Evolutionary conservation across 345 rosid genomes (phyloP), one percentile per base, ranked within the genome.

Genomic region (Eutrema japonicum): DNA sequence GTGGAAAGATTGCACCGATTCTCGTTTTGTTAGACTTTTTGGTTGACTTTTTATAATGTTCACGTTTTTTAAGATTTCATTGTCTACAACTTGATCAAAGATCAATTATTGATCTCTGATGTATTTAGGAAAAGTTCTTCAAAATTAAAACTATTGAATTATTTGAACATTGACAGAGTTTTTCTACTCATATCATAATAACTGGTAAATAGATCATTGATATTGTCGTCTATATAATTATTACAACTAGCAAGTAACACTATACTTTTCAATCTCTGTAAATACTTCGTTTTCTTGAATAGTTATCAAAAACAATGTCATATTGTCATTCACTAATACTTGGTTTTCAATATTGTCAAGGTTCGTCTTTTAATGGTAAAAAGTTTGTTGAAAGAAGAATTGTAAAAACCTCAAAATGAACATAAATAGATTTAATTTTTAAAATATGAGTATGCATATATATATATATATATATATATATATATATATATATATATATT

Each of bases 31-130:
- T 48, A 2, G 14, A 29, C 6, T n/a, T 29, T 60, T 71, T 3
- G n/a, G 68, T 52, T 71, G 59, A 49, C 60, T 22, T 22, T 66
- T 22, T 50, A 26, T 40, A 40, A n/a, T 64, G 32, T 51, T 38
- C 11, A 71, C 42, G 67, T 49, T 49, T 52, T 29, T 55, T 9
- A 10, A 59, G 2, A 38, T 49, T 38, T 70, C 50, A n/a, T 49
- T 38, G 66, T 70, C 59, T 14, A 27, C 66, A 27, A 11, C 50
- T 16, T 16, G 16, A 16, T 16, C 16, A 16, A 16, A 16, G 16
- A 16, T 16, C 16, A 16, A 16, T 16, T 16, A 16, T 58, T 70
- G 30, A 36, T 54, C 36, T 53, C 10, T 52, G 32, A 52, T n/a
- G 11, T 52, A 52, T 0, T 29, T 30, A 53, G 22, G 59, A 53